Base-by-base conservation (phyloP, 352 stramenopile genomes). In the Pythium aphanidermatum region DNA sequence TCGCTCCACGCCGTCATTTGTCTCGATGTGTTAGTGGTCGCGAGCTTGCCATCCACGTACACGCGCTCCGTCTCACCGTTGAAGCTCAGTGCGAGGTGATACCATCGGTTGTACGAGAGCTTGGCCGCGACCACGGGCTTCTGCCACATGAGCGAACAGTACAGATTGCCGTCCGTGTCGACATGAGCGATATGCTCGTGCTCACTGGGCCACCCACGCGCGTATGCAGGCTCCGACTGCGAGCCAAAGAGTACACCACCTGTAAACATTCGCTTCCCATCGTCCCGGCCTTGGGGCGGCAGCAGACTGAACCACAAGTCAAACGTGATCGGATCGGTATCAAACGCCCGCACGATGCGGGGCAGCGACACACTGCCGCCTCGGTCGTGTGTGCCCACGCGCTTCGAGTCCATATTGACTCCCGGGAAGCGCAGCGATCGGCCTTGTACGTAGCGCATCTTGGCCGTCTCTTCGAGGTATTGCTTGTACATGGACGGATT, bases 61-160 rank as follows among this genome's bases (percentile, higher is more conserved):
- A 81, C 60, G 14, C 37, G 55, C 36, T 83, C 39, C 36, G 78
- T 38, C 29, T 58, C 46, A 16, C 58, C 68, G 10, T 67, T 57
- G 33, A 77, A 88, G 14, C 63, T 79, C 3, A 84, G 54, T 5
- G 78, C 69, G 19, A 85, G 59, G 54, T 88, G 73, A 44, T 88
- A 85, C 75, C 75, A 88, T n/a, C 77, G 68, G 40, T 60, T 44
- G 51, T 37, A 54, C 3, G 33, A 25, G 14, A 59, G 51, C 41
- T 59, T 59, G 8, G 42, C 33, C 9, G 51, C 51, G 20, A 59
- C 51, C 5, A 52, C 14, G 6, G 43, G 55, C 37, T 63, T 67
- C 3, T 54, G 45, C 23, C 69, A 57, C 30, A 76, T 50, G 20
- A 77, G 46, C 23, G 70, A 77, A 54, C 63, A 75, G 45, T 72